Percentiles rank a stretch among this genome's conserved stretches.
Evolutionary conservation across 2,329 filamentous ascomycete species (phyloP).

Genomic region (Camillea tinctor): DNA sequence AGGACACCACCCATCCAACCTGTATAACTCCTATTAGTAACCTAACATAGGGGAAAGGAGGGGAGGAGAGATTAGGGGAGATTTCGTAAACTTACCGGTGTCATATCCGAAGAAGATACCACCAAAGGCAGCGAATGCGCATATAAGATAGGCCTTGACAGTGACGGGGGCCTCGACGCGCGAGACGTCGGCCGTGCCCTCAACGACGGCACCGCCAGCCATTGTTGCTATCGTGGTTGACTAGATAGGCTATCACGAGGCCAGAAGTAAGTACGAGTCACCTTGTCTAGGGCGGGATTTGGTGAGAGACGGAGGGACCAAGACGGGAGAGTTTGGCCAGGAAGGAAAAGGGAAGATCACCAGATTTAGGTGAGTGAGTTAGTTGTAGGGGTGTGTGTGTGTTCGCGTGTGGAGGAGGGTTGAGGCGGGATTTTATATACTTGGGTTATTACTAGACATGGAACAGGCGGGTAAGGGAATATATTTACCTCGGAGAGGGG

Average conservation of each 20-base stretch:
- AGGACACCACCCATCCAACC: slow-evolving; percentile 28
- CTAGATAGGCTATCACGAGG: slow-evolving; percentile 1
- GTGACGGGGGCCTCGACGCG: slow-evolving; percentile 68
- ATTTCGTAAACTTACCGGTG: slow-evolving; percentile 49
- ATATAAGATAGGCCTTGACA: slow-evolving; percentile 66
- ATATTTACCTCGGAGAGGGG: slow-evolving; percentile 2
- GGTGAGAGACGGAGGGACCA: slow-evolving; percentile 10
- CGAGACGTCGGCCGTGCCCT: slow-evolving; percentile 49
- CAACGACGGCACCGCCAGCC: slow-evolving; percentile 30
- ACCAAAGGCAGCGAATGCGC: slow-evolving; percentile 69
- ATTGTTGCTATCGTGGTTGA: slow-evolving; percentile 17
- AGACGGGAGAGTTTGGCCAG: slow-evolving; percentile 14
- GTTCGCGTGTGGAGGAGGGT: slow-evolving; percentile 14
- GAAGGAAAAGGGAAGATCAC: slow-evolving; percentile 14
- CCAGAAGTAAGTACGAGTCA: slow-evolving; percentile 17
- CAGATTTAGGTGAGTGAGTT: slow-evolving; percentile 8
- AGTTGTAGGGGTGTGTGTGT: too few species aligned
- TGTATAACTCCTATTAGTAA: slow-evolving; percentile 4
- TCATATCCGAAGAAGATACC: slow-evolving; percentile 80
- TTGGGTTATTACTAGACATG: slow-evolving; percentile 5
- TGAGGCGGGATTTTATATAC: slow-evolving; percentile 28
- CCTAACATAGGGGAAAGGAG: background rate
- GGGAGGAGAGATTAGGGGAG: background rate
- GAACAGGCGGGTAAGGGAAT: slow-evolving; percentile 5
- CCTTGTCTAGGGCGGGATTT: slow-evolving; percentile 14